phyloP scores from a whole-genome alignment of 148 eudicot species.

The Pharnaceum exiguum region DNA sequence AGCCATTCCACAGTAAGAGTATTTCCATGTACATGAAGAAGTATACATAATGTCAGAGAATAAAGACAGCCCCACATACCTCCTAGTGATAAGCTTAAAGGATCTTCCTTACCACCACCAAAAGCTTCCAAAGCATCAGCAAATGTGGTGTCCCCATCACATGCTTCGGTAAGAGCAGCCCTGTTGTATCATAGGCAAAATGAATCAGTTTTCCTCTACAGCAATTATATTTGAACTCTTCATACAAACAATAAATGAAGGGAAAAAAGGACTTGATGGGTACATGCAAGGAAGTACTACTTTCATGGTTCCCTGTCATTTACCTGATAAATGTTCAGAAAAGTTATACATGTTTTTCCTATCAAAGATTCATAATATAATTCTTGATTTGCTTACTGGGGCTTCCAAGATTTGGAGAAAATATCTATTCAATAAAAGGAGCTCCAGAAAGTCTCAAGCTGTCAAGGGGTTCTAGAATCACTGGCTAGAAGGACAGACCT shows the following conservation, averaged over 20 bases:
- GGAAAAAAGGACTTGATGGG: neutral
- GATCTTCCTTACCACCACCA: conserved; percentile 91
- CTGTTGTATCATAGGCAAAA: conserved; percentile 30
- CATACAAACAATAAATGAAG: neutral
- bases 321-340: no score
- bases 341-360: neutral
- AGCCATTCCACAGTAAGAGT: no score
- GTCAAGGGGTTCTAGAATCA: no score
- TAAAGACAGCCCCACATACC: conserved; percentile 41
- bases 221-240: neutral
- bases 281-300: no score
- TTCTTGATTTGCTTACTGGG: no score
- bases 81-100: conserved; percentile 86
- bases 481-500: no score
- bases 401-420: no score
- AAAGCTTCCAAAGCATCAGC: conserved; percentile 84
- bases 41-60: neutral
- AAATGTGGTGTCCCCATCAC: conserved; percentile 59
- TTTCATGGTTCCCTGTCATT: no score
- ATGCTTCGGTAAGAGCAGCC: conserved; percentile 76
- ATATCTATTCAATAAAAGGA: no score
- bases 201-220: neutral
- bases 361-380: no score
- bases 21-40: neutral
- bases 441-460: no score